Base-by-base conservation (phyloP, 768 basidiomycete species). In the Sporobolomyces phaffii region DNA sequence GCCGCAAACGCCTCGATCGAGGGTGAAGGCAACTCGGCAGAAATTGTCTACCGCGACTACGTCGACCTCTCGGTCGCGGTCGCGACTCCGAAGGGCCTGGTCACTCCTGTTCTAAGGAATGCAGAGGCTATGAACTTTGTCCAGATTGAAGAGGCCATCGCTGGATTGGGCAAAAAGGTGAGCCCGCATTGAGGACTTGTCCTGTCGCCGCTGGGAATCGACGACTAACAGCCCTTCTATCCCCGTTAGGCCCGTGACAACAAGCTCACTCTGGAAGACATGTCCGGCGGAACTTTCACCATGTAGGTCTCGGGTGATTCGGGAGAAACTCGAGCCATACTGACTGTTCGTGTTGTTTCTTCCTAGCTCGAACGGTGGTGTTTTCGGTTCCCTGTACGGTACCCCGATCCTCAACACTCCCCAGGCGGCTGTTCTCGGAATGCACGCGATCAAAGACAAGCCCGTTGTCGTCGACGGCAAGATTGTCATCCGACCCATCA, bases 381-480 rank as follows among this genome's bases (percentile, higher is more conserved):
- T 99, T 77, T 99, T 99, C 75, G 94, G 94, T 48, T 94, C 91
- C 53, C 81, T 99, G 53, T 96, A 87, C 75, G 94, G 94, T 44
- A 99, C 94, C n/a, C 94, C 94, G 41, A 99, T 99, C 76, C 94
- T 98, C 80, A 98, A 97, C 82, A 81, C 93, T 49, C 94, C 93
- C 6, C 94, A 97, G 77, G 80, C 91, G 28, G 94, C 92, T 58
- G 91, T 97, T 10, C 85, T 99, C 60, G 93, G 89, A 83, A 97
- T 98, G 90, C 94, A 99, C 79, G 76, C 90, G 26, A 92, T 96
- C 81, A 92, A 91, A 77, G 92, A 74, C 22, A 59, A 53, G 28
- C 68, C 84, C 89, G 11, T 90, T 89, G 94, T 94, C 29, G 89
- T 94, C 50, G 82, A 96, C 73, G 94, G 93, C 28, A 86, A 98